Evolutionary conservation across 2,329 filamentous ascomycete genomes (phyloP), one percentile per base, ranked within the genome.

Genomic region (Pseudonectria buxi): DNA sequence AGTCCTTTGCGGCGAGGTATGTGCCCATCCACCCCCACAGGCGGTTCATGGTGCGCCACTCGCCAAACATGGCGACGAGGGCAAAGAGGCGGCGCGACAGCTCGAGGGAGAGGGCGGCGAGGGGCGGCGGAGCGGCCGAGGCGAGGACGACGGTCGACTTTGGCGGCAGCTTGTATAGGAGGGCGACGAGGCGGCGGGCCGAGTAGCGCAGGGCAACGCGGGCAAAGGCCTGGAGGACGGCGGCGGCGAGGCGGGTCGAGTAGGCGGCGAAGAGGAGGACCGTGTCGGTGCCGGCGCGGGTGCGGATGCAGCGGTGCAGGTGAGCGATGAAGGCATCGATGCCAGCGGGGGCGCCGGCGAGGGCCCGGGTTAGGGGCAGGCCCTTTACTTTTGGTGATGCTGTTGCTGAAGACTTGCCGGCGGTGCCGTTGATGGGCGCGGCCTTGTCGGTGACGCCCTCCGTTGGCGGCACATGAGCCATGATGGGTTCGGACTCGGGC

Each of bases 21-120:
- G 94, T 69, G 33, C 79, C 79, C 54, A 95, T 51, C 50, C 89
- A 57, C 1, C 78, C 81, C 82, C 86, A 94, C 22, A 95, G 69
- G 1, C 88, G 74, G 43, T 76, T 65, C 56, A 89, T 86, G 39
- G 80, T 82, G 41, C 85, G 71, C 42, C 79, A 76, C 54, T 92
- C 85, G 47, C 71, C 72, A 30, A 92, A 69, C 35, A 90, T 65
- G 24, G 62, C 69, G 13, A 79, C 76, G 11, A 94, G 69, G 11
- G 64, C 71, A 61, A 67, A 72, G 54, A 86, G 65, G 51, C 73
- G 62, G 30, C 54, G 57, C 12, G 74, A 68, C 26, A 77, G 60
- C 28, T 65, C 58, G 7, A 76, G 68, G 2, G 71, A 67, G 12
- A 61, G 39, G 9, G 68, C 60, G 9, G 70, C 65, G 16, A 59